Evolutionary conservation across 2,329 filamentous ascomycete genomes (phyloP), one percentile per base, ranked within the genome.

Genomic region (Penicillium brasilianum): DNA sequence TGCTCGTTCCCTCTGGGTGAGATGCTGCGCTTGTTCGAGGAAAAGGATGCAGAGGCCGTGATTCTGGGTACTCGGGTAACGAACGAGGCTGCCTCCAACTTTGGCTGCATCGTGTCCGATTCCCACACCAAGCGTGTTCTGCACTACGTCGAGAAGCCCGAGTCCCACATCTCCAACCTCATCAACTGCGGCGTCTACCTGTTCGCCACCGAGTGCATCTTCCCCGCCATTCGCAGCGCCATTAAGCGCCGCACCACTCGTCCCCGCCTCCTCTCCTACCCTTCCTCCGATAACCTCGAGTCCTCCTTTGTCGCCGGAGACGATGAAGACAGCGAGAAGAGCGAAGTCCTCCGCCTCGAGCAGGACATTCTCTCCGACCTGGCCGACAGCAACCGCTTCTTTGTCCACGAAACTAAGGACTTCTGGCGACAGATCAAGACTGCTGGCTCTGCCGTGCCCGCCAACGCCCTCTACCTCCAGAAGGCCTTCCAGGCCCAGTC

Each of bases 371-470:
- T 99, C 61, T 90, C 93, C 55, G 94, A 98, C 74, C 88, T 98
- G 73, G 94, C 95, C 63, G 95, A 98, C 80, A 97, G 88, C 86
- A 95, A 96, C 81, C 92, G 95, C 78, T 99, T 99, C 84, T 98
- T 93, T 80, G 95, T 98, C 34, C 91, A 97, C 78, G 95, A 99
- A 83, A 98, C 94, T 68, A 96, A 96, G 82, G 95, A 98, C 78
- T 99, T 99, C 80, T 99, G 95, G 95, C 92, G 95, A 71, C 95
- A 99, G 84, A 98, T 99, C 86, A 99, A 99, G 87, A 97, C 95
- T 1, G 95, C 95, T 62, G 95, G 95, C 62, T 98, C 94, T 6
- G 95, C 95, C 53, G 93, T 99, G 30, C 95, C 95, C 16, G 95
- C 95, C 65, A 98, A 98, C 74, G 95, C 95, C 14, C 86, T 99